A percentile compares a stretch with the other conserved stretches of the same genome.
Conservation (phyloP, 306 rosid genomes). For the Corylus heterophylla region DNA sequence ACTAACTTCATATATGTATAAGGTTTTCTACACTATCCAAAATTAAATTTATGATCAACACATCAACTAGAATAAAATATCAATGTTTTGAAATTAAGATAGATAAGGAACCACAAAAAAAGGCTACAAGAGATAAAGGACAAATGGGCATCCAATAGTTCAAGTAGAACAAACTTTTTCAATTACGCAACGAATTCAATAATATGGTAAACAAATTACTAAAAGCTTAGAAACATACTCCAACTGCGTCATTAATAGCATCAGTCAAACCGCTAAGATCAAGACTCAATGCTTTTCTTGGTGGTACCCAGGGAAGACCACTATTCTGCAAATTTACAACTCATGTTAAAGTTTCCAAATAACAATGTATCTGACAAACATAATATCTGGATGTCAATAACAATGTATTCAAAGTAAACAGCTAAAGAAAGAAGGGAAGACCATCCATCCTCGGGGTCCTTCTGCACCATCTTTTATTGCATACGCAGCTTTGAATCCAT, state of each 20-base stretch:
- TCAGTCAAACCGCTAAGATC: constrained; percentile 66
- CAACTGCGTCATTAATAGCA: constrained; percentile 53
- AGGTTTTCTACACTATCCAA: not conserved
- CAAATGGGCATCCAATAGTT: not conserved
- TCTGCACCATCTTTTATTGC: constrained; percentile 93
- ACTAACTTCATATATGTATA: not conserved
- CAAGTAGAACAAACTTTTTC: not conserved
- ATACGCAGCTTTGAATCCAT: constrained; percentile 94
- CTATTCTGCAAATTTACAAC: constrained; percentile 63
- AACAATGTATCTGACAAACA: not conserved
- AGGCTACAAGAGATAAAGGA: not conserved
- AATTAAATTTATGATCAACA: not conserved
- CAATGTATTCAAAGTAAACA: not conserved
- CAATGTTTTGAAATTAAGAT: not conserved
- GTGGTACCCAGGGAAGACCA: constrained; percentile 81
- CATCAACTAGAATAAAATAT: not conserved
- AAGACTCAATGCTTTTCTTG: constrained; percentile 51
- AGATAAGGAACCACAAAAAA: not conserved
- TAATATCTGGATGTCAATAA: constrained; percentile 6
- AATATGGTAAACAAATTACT: constrained; percentile 3
- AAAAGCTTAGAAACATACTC: constrained; percentile 62
- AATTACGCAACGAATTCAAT: not conserved
- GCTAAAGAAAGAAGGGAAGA: constrained; percentile 33
- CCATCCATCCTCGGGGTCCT: constrained; percentile 98
- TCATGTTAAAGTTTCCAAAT: constrained; percentile 15